A percentile compares a stretch with the other conserved stretches of the same genome.
Conservation (phyloP, 345 rosid species). For the Fremontodendron californicum region DNA sequence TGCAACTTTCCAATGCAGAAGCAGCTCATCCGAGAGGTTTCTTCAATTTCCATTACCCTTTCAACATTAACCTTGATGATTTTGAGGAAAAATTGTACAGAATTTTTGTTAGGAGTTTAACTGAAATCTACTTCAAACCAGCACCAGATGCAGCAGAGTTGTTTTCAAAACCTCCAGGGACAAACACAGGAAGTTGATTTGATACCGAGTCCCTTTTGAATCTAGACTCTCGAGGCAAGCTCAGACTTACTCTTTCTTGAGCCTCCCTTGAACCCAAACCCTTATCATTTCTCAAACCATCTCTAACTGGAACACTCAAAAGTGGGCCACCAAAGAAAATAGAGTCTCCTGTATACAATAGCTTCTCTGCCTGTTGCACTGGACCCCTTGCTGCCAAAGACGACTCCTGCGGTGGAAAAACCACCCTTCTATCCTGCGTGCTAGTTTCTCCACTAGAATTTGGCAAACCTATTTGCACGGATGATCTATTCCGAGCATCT, state of each 20-base stretch:
- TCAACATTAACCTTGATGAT: background rate
- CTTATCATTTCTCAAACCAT: constrained; percentile 52
- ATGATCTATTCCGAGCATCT: constrained; percentile 54
- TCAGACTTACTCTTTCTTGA: constrained; percentile 50
- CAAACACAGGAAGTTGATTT: constrained; percentile 91
- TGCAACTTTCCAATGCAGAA: constrained; percentile 28
- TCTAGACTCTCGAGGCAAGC: constrained; percentile 69
- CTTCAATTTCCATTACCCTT: constrained; percentile 10
- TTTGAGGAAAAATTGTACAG: constrained; percentile 2
- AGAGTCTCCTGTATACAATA: constrained; percentile 83
- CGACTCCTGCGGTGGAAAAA: constrained; percentile 45
- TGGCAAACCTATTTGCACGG: constrained; percentile 38
- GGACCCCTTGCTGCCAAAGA: constrained; percentile 40
- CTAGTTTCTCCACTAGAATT: constrained; percentile 38
- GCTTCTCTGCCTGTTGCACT: constrained; percentile 59
- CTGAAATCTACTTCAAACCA: constrained; percentile 35
- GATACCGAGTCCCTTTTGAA: constrained; percentile 79
- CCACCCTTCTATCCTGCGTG: constrained; percentile 39
- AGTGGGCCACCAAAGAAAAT: constrained; percentile 90
- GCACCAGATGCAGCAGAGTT: constrained; percentile 39
- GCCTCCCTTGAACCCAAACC: constrained; percentile 47
- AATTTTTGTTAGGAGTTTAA: constrained; percentile 6
- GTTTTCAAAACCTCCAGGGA: constrained; percentile 49
- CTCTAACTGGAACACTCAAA: constrained; percentile 55
- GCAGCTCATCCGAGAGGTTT: constrained; percentile 22